Conservation (phyloP, 2,329 filamentous ascomycete species). For the Neopestalotiopsis sp. region DNA sequence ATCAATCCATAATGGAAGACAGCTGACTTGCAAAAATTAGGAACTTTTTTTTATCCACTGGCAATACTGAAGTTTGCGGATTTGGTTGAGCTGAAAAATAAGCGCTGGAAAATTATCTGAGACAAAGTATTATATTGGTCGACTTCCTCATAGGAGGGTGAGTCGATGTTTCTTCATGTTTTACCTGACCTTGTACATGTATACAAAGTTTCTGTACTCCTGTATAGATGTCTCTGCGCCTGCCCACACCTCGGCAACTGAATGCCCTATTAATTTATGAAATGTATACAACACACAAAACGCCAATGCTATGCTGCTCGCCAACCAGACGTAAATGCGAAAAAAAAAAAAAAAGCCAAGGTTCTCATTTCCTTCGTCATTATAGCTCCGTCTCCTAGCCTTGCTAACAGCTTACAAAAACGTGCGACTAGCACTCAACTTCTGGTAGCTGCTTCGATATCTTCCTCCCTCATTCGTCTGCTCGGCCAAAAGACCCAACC, state of each 20-base stretch:
- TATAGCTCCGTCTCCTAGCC: neutral
- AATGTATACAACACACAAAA: neutral
- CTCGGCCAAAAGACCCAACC: neutral
- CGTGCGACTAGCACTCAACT: slow-evolving; percentile 25
- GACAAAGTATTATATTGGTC: neutral
- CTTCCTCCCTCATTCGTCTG: slow-evolving; percentile 7
- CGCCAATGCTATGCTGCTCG: slow-evolving; percentile 11
- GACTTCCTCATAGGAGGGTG: neutral
- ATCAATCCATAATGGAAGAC: neutral
- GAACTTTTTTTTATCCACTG: too few relatives aligned
- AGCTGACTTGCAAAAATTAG: too few relatives aligned
- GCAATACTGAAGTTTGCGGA: too few relatives aligned
- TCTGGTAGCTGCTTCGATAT: slow-evolving; percentile 30
- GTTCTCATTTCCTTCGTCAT: neutral
- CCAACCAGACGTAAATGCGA: neutral
- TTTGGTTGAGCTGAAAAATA: too few relatives aligned
- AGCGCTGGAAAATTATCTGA: neutral
- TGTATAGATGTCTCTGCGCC: neutral
- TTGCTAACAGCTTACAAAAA: slow-evolving; percentile 9
- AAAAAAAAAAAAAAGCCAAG: neutral
- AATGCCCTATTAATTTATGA: neutral
- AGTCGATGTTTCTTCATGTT: neutral
- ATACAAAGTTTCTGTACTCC: neutral
- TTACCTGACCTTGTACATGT: neutral
- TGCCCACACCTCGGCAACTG: neutral